Percentiles rank a stretch among this genome's conserved stretches.
phyloP scores from a whole-genome alignment of 1,284 basidiomycete species.

The Sanghuangporus sanghuang region DNA sequence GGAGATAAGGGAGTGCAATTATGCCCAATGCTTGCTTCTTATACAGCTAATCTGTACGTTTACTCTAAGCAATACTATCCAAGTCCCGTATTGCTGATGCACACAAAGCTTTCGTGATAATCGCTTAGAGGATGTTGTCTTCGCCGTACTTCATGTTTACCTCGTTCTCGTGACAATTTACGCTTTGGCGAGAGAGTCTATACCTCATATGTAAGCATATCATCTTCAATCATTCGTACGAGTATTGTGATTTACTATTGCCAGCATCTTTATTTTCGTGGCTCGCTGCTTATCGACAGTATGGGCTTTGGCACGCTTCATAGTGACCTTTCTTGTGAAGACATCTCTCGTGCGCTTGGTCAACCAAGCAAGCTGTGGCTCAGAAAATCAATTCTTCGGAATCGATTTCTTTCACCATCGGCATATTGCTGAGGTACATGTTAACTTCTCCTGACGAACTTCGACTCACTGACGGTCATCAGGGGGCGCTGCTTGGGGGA shows the following conservation, averaged over 20 bases:
- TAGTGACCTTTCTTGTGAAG: constrained; percentile 1
- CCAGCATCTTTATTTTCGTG: constrained; percentile 9
- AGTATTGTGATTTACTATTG: not conserved
- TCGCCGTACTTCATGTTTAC: constrained; percentile 12
- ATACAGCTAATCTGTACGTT: not conserved
- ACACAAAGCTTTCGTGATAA: constrained; percentile 9
- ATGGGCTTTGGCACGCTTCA: constrained; percentile 13
- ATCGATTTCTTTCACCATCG: constrained; percentile 12
- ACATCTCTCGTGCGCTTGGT: constrained; percentile 1
- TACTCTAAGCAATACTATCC: not conserved
- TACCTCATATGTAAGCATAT: constrained; percentile 16
- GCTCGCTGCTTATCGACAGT: constrained; percentile 10
- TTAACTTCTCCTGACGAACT: not conserved
- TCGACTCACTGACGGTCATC: not conserved
- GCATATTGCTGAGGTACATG: constrained; percentile 16
- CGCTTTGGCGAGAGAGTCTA: constrained; percentile 15
- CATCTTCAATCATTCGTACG: not conserved
- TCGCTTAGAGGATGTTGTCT: constrained; percentile 11
- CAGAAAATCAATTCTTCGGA: constrained; percentile 3
- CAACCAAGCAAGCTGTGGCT: constrained; percentile 3
- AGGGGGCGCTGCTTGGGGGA: constrained; percentile 5
- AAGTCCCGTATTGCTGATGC: not conserved
- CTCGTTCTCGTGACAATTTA: constrained; percentile 11
- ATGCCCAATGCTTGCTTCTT: constrained; percentile 3
- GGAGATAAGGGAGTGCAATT: not conserved